Evolutionary conservation across 179 eudicot species (phyloP).

Genomic region (Patellifolia procumbens): DNA sequence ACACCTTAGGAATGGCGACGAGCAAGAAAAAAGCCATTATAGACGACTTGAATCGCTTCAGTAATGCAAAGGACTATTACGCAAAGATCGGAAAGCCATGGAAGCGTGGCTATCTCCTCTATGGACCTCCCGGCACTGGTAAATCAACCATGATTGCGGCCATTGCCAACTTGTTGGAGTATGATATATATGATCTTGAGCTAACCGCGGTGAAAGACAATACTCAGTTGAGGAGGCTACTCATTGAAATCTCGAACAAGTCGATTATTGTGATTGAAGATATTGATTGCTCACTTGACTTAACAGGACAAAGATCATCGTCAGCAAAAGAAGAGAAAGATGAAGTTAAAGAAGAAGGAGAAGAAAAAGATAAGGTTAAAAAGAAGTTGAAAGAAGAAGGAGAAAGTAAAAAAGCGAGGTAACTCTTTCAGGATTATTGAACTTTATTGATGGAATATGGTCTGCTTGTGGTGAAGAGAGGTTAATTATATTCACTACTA

Average conservation of each 20-base stretch:
- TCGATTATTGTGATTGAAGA: conserved; percentile 3
- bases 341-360: too few relatives aligned
- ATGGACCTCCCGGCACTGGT: conserved; percentile 11
- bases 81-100: conserved; percentile 9
- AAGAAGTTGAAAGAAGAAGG: too few relatives aligned
- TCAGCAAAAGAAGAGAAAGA: too few relatives aligned
- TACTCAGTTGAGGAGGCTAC: background rate
- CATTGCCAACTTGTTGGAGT: conserved; percentile 4
- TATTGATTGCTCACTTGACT: conserved; percentile 33
- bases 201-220: background rate
- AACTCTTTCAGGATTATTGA: too few relatives aligned
- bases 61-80: background rate
- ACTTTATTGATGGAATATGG: too few relatives aligned
- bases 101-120: conserved; percentile 12
- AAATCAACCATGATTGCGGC: conserved; percentile 12
- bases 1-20: background rate
- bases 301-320: conserved; percentile 35
- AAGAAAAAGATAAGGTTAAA: too few relatives aligned
- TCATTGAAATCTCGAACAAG: background rate
- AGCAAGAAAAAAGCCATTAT: background rate
- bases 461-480: too few relatives aligned
- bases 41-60: background rate
- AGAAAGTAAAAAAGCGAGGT: too few relatives aligned
- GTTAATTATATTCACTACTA: too few relatives aligned
- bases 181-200: conserved; percentile 5